Conservation (phyloP, 2,329 filamentous ascomycete species). For the Clonostachys byssicola region DNA sequence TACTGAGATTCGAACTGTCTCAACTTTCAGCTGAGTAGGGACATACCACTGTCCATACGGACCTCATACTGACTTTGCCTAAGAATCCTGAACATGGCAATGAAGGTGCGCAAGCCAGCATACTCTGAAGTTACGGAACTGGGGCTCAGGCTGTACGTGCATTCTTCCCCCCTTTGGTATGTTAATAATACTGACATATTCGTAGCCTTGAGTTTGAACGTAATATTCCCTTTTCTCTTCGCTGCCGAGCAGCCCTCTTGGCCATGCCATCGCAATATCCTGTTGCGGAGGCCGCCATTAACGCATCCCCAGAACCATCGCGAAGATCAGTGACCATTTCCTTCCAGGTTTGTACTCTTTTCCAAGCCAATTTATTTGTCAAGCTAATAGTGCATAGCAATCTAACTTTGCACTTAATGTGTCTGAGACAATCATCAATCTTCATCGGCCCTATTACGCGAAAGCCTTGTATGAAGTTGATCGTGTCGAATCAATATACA, state of each 20-base stretch:
- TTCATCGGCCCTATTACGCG: neutral
- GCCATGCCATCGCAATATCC: neutral
- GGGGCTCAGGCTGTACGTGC: neutral
- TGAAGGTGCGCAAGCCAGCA: neutral
- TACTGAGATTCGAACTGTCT: neutral
- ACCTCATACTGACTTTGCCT: neutral
- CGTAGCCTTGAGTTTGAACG: neutral
- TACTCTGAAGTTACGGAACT: neutral
- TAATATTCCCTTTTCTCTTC: neutral
- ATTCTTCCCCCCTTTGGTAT: neutral
- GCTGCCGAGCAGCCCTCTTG: neutral
- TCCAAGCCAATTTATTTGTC: neutral
- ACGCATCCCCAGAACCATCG: neutral
- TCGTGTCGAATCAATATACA: neutral
- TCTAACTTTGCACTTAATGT: neutral
- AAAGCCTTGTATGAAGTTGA: neutral
- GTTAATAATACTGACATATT: neutral
- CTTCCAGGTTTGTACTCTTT: neutral
- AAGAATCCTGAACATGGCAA: neutral
- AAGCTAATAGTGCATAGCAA: neutral
- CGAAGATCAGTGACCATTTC: neutral
- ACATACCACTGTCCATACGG: neutral
- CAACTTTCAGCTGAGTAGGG: neutral
- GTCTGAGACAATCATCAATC: neutral
- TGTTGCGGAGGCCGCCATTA: neutral